phyloP scores from a whole-genome alignment of 352 stramenopile species.

The Globisporangium yorkense region DNA sequence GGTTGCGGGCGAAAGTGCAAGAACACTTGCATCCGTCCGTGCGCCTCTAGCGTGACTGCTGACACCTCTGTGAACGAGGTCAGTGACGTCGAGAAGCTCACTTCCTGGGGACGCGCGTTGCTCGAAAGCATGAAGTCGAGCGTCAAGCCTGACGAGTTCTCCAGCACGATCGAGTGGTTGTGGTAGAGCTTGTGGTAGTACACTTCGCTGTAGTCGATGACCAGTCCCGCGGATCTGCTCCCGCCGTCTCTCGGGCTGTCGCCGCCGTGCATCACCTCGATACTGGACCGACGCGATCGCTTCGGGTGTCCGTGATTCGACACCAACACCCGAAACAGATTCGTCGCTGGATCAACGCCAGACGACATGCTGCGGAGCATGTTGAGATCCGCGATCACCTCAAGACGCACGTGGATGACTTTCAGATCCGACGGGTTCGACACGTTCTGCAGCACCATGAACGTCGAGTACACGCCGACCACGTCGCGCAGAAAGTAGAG shows the following conservation, averaged over 20 bases:
- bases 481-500: slow-evolving; percentile 77
- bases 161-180: slow-evolving; percentile 87
- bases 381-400: slow-evolving; percentile 85
- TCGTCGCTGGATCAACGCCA: slow-evolving; percentile 51
- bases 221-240: slow-evolving; percentile 20
- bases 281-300: slow-evolving; percentile 49
- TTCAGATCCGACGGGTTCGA: slow-evolving; percentile 80
- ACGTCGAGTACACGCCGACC: slow-evolving; percentile 82
- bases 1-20: slow-evolving; percentile 80
- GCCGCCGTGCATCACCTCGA: slow-evolving; percentile 25
- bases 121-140: slow-evolving; percentile 86
- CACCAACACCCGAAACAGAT: slow-evolving; percentile 84
- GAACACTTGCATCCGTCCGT: slow-evolving; percentile 77
- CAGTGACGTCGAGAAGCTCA: slow-evolving; percentile 78
- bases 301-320: slow-evolving; percentile 65
- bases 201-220: slow-evolving; percentile 83
- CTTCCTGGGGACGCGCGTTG: slow-evolving; percentile 69
- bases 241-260: slow-evolving; percentile 10
- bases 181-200: slow-evolving; percentile 89
- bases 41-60: slow-evolving; percentile 62
- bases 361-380: slow-evolving; percentile 78
- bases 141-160: slow-evolving; percentile 79
- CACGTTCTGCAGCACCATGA: slow-evolving; percentile 82
- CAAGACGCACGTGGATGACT: slow-evolving; percentile 79
- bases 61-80: slow-evolving; percentile 83